Conservation (phyloP, 305 asterid genomes). For the Solanum hybrid region DNA sequence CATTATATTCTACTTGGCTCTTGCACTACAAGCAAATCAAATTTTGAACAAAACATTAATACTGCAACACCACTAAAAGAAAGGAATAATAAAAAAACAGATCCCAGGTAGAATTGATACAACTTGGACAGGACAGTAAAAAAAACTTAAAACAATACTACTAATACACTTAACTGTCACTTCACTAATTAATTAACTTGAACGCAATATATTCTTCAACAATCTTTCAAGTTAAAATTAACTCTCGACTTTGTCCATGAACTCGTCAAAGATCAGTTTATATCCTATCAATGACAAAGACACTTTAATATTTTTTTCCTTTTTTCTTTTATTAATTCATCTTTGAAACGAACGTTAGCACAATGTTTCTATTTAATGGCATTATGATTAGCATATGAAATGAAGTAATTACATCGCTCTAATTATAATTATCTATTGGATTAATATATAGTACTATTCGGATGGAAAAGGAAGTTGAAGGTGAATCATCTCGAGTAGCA, state of each 20-base stretch:
- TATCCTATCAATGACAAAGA: background rate
- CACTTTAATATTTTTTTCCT: background rate
- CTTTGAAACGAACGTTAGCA: background rate
- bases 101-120: background rate
- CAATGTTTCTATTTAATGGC: background rate
- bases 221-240: background rate
- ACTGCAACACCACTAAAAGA: background rate
- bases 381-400: background rate
- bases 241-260: background rate
- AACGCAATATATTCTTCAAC: background rate
- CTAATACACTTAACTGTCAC: background rate
- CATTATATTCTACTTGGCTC: background rate
- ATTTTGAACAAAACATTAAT: background rate
- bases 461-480: constrained; percentile 17
- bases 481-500: background rate
- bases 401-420: background rate
- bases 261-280: background rate
- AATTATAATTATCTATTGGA: background rate
- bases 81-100: background rate
- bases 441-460: no score
- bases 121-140: background rate
- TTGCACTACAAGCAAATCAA: background rate
- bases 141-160: background rate
- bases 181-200: background rate
- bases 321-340: background rate